Evolutionary conservation across 2,329 filamentous ascomycete genomes (phyloP).

Genomic region (Ophiognomonia clavigignenti-juglandacearum): DNA sequence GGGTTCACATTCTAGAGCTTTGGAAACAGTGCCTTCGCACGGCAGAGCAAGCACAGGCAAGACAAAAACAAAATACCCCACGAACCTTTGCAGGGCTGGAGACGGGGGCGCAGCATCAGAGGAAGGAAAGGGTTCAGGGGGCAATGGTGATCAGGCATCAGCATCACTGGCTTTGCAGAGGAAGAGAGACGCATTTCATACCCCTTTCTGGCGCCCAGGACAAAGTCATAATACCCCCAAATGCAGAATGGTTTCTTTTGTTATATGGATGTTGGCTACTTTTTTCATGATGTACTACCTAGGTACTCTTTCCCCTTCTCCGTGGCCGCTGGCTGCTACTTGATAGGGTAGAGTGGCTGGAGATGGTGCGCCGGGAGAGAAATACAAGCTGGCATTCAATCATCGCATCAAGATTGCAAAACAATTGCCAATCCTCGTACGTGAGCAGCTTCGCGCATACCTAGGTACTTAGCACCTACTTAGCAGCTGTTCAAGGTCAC

Average conservation of each 20-base stretch:
- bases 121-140: slow-evolving; percentile 3
- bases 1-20: slow-evolving; percentile 6
- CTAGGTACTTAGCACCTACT: no score
- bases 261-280: neutral
- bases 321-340: no score
- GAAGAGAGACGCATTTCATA: slow-evolving; percentile 4
- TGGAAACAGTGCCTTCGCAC: slow-evolving; percentile 5
- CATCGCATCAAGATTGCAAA: no score
- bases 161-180: no score
- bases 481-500: no score
- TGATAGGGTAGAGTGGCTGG: no score
- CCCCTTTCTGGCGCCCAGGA: slow-evolving; percentile 11
- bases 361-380: no score
- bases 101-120: neutral
- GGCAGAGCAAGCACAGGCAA: slow-evolving; percentile 4
- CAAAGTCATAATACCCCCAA: slow-evolving; percentile 15
- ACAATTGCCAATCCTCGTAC: no score
- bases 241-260: slow-evolving; percentile 9
- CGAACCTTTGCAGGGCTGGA: neutral
- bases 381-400: no score
- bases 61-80: slow-evolving; percentile 10
- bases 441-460: no score
- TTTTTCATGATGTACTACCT: neutral
- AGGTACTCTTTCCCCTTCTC: no score
- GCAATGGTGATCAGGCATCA: slow-evolving; percentile 17